Percentiles rank a stretch among this genome's conserved stretches.
Evolutionary conservation across 23 red algal species (phyloP).

Genomic region (Pyropia yezoensis): DNA sequence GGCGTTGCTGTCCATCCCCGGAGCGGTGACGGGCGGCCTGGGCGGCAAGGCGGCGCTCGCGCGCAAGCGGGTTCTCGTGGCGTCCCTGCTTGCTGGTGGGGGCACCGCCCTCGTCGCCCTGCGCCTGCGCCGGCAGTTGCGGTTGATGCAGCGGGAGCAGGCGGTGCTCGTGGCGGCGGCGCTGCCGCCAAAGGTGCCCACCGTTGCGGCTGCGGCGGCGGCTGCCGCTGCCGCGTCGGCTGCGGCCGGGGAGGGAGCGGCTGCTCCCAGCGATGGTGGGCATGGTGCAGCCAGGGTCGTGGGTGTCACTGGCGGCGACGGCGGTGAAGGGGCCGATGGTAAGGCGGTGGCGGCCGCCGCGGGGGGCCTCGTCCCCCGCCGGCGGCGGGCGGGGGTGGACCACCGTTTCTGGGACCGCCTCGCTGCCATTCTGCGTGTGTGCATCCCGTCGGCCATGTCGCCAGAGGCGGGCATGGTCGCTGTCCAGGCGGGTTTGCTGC

Average conservation of each 20-base stretch:
- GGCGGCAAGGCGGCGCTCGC: background rate
- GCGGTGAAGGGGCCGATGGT: background rate
- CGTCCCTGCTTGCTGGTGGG: constrained; percentile 21
- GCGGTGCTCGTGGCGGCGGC: constrained; percentile 12
- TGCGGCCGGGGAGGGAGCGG: no score
- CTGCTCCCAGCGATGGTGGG: no score
- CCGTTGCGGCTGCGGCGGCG: no score
- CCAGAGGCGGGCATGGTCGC: constrained; percentile 19
- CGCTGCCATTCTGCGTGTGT: constrained; percentile 29
- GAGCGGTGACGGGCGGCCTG: constrained; percentile 4
- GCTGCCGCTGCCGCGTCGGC: no score
- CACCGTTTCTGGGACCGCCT: constrained; percentile 35
- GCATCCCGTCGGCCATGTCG: constrained; percentile 39
- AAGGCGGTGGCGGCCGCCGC: background rate
- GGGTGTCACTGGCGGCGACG: no score
- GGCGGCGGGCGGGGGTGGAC: constrained; percentile 15
- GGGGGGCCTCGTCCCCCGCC: background rate
- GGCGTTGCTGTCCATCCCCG: background rate
- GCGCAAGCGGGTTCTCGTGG: constrained; percentile 40
- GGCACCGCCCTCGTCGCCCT: constrained; percentile 15
- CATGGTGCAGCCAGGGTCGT: no score
- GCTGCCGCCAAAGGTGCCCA: constrained; percentile 8
- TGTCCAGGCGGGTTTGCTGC: constrained; percentile 31
- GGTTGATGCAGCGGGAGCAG: constrained; percentile 15
- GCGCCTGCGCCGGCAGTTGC: constrained; percentile 17